These are phyloP conservation scores for Boletus pseudo-olivaceus DNA, from an alignment of 768 basidiomycete genomes.

Conservation along the genomic window DNA sequence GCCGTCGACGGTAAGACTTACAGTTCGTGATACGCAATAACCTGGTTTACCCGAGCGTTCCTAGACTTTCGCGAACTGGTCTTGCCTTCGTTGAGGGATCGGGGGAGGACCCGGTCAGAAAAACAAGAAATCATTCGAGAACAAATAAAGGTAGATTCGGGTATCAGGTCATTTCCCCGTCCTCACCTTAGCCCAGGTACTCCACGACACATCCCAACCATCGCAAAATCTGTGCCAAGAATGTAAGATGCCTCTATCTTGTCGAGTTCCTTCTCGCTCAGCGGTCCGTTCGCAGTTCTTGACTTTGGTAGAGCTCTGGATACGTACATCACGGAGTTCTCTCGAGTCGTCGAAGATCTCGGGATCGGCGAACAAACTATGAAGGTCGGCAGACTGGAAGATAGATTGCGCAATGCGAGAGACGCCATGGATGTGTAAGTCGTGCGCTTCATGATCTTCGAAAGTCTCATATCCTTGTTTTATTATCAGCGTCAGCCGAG, in stretches of 20 bases:
- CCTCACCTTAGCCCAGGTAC: conserved; percentile 8
- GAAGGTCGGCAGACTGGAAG: conserved; percentile 3
- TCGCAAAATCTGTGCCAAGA: conserved; percentile 19
- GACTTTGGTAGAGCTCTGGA: conserved; percentile 15
- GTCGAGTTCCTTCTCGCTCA: background rate
- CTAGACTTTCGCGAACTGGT: conserved; percentile 18
- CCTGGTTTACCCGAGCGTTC: background rate
- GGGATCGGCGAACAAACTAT: background rate
- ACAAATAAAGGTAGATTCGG: conserved; percentile 8
- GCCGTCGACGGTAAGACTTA: conserved; percentile 13
- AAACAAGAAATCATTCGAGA: conserved; percentile 17
- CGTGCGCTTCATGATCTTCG: background rate
- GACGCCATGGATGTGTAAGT: conserved; percentile 17
- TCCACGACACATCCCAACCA: conserved; percentile 16
- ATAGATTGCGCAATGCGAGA: conserved; percentile 2
- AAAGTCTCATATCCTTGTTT: background rate
- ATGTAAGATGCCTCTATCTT: conserved; percentile 4
- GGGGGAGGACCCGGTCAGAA: background rate
- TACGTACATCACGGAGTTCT: conserved; percentile 13
- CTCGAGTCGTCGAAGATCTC: conserved; percentile 9
- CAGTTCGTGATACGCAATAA: fast-evolving
- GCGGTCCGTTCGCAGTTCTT: conserved; percentile 3
- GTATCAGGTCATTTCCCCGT: background rate
- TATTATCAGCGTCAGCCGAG: conserved; percentile 13
- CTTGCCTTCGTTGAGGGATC: conserved; percentile 13